Conservation (phyloP, 2,329 filamentous ascomycete genomes). For the Aspergillus flavus region DNA sequence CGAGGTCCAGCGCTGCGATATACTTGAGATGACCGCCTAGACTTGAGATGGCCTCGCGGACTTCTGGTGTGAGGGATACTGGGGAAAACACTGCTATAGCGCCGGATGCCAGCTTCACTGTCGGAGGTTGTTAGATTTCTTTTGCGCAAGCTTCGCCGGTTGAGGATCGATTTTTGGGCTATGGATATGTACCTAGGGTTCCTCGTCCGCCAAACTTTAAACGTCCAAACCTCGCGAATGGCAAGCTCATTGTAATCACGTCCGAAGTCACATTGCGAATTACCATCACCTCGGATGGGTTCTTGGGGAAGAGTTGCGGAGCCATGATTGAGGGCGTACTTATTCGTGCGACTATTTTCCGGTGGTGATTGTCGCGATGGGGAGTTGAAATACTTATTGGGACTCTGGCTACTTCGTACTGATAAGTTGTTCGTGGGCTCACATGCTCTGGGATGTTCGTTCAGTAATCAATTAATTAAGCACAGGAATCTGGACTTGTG, state of each 20-base stretch:
- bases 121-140: not conserved
- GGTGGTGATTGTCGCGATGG: not conserved
- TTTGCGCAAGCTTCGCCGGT: not conserved
- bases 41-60: slow-evolving; percentile 62
- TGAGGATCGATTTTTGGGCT: not conserved
- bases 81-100: slow-evolving; percentile 89
- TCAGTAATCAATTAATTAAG: not conserved
- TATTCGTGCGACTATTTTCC: not conserved
- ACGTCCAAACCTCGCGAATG: slow-evolving; percentile 78
- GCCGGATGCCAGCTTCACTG: slow-evolving; percentile 77
- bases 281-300: slow-evolving; percentile 84
- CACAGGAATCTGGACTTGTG: not conserved
- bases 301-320: slow-evolving; percentile 62
- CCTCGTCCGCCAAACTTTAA: slow-evolving; percentile 84
- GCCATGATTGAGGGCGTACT: slow-evolving; percentile 19
- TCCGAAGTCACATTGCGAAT: slow-evolving; percentile 81
- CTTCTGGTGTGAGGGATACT: slow-evolving; percentile 76
- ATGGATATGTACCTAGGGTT: slow-evolving; percentile 68
- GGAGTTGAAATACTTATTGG: not conserved
- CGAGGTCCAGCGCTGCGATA: slow-evolving; percentile 82
- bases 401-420: not conserved
- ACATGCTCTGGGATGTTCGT: not conserved
- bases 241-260: slow-evolving; percentile 63
- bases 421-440: not conserved
- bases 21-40: slow-evolving; percentile 75